phyloP scores from a whole-genome alignment of 352 stramenopile species.

The Plasmopara viticola region DNA sequence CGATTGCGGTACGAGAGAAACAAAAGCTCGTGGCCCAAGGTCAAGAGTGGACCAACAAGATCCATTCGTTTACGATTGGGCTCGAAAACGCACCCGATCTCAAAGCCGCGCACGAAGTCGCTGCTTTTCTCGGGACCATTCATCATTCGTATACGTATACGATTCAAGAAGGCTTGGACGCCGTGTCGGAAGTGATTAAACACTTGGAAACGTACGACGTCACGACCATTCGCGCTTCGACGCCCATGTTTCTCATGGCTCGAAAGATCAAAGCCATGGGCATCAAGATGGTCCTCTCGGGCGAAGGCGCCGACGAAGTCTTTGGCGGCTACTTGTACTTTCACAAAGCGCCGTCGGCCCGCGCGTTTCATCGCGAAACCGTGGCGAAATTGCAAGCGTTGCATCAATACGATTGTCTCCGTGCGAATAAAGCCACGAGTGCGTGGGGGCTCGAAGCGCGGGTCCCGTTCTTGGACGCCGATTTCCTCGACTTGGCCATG shows the following conservation, averaged over 20 bases:
- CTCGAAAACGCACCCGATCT: slow-evolving; percentile 95
- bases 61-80: slow-evolving; percentile 98
- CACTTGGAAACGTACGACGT: slow-evolving; percentile 98
- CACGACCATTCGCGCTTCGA: slow-evolving; percentile 96
- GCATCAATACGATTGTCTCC: slow-evolving; percentile 98
- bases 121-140: slow-evolving; percentile 95
- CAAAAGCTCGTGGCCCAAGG: slow-evolving; percentile 75
- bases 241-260: slow-evolving; percentile 99
- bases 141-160: slow-evolving; percentile 99
- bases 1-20: slow-evolving; percentile 93
- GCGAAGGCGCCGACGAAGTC: slow-evolving; percentile 97
- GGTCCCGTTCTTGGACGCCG: slow-evolving; percentile 97
- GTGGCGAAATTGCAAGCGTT: slow-evolving; percentile 95
- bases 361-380: slow-evolving; percentile 88
- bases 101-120: slow-evolving; percentile 93
- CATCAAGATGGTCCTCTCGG: slow-evolving; percentile 99
- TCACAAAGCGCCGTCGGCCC: slow-evolving; percentile 96
- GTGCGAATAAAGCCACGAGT: slow-evolving; percentile 98
- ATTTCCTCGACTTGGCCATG: slow-evolving; percentile 98
- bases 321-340: slow-evolving; percentile 99
- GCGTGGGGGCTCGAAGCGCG: slow-evolving; percentile 97
- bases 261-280: slow-evolving; percentile 99
- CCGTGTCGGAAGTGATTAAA: slow-evolving; percentile 96
- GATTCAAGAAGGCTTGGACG: slow-evolving; percentile 97
- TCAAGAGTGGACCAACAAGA: slow-evolving; percentile 84